These are phyloP conservation scores for Neocucurbitaria cava DNA, from an alignment of 2,329 filamentous ascomycete genomes.

Conservation along the genomic window DNA sequence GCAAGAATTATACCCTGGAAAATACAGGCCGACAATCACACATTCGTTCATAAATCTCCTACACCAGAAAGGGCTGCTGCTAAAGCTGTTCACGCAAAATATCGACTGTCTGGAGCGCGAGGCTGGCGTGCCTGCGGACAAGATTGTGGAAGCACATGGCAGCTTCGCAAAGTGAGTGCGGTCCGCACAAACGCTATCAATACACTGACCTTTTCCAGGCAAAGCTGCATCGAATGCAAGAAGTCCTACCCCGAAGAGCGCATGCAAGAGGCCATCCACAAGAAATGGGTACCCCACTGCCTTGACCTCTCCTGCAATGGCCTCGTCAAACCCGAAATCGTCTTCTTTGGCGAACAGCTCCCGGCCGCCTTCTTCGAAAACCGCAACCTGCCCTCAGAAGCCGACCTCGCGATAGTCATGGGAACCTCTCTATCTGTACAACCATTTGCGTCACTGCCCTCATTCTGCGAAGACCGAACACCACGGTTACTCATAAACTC, in stretches of 20 bases:
- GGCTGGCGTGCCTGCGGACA: conserved; percentile 81
- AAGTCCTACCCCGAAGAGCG: conserved; percentile 71
- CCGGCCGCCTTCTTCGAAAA: conserved; percentile 71
- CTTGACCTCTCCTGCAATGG: conserved; percentile 68
- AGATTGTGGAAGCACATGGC: conserved; percentile 92
- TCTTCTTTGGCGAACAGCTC: conserved; percentile 85
- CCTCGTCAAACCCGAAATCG: conserved; percentile 90
- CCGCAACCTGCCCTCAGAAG: conserved; percentile 61
- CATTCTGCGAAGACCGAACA: conserved; percentile 64
- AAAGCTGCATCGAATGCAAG: conserved; percentile 91
- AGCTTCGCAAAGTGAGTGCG: conserved; percentile 71
- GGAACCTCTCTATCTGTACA: conserved; percentile 88
- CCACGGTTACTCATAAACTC: conserved; percentile 89
- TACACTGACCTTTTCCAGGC: conserved; percentile 52
- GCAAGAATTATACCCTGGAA: conserved; percentile 89
- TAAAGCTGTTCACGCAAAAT: conserved; percentile 95
- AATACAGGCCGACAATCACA: conserved; percentile 85
- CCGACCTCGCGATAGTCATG: conserved; percentile 83
- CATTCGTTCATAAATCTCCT: conserved; percentile 89
- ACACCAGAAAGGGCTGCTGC: conserved; percentile 76
- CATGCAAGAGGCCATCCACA: conserved; percentile 74
- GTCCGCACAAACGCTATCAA: background rate
- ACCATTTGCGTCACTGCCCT: conserved; percentile 84
- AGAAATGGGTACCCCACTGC: conserved; percentile 75
- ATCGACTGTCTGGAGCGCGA: conserved; percentile 93